Evolutionary conservation across 2,329 filamentous ascomycete genomes (phyloP), one percentile per base, ranked within the genome.

Genomic region (Ophiostoma sp.): DNA sequence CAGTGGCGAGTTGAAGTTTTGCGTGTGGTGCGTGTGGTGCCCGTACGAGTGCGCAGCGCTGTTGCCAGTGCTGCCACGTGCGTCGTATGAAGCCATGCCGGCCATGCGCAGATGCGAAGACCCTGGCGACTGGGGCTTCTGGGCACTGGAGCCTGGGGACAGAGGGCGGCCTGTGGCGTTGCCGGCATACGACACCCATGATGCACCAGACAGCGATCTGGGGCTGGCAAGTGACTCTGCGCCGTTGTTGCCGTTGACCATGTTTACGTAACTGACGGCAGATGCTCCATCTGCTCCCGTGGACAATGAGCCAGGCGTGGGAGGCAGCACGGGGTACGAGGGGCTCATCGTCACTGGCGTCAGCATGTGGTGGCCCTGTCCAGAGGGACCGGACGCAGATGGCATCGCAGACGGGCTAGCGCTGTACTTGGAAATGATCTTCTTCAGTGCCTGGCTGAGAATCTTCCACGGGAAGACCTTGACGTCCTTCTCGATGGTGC

Each of bases 391-490:
- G 2, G 76, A 73, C 3, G 73, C 62, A 1, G 73, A 67, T 1
- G 74, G 76, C 3, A 79, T 77, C 78, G 73, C 79, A 79, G 72
- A 79, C 1, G 82, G 82, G 73, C 78, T 83, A n/a, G 83, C 83
- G 76, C 83, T 86, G 78, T 98, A 99, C 90, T 99, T 99, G 76
- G 92, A 90, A 78, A 99, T 96, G 77, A 99, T 98, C 84, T 99
- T 99, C 85, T 96, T 96, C 74, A 99, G 85, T 0, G 95, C 94
- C 72, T 89, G 86, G 67, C 87, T 87, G 64, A 99, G 84, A 72
- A 95, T 92, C 79, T 93, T 95, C 95, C 95, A 99, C 4, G 93
- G 90, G 77, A 98, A 99, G 15, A 98, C 95, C 81, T 99, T 99
- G 77, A 99, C 94, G 77, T 98, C 94, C 82, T 99, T 99, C 83